These are phyloP conservation scores for Lasiosphaeria ovina DNA, from an alignment of 495 filamentous ascomycete genomes.

Conservation along the genomic window DNA sequence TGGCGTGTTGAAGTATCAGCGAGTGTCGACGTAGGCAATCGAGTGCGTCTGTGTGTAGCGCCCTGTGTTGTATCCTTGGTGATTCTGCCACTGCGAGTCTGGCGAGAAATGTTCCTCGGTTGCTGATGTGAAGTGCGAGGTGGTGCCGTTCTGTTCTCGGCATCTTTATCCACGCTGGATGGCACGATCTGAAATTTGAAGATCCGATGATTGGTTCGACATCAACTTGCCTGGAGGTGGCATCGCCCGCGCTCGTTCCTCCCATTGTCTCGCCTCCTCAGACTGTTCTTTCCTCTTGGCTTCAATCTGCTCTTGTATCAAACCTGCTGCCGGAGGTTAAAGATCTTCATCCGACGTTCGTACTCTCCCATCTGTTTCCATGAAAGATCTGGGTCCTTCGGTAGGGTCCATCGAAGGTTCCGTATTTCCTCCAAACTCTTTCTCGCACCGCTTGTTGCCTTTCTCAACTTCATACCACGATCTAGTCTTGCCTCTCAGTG, in stretches of 20 bases:
- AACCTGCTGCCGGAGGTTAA: slow-evolving; percentile 9
- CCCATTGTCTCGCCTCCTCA: no score
- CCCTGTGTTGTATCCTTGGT: slow-evolving; percentile 14
- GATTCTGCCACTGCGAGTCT: slow-evolving; percentile 13
- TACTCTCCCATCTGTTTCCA: slow-evolving; percentile 1
- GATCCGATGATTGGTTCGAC: neutral
- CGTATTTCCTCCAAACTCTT: slow-evolving; percentile 13
- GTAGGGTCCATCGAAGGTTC: slow-evolving; percentile 7
- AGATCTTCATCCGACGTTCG: neutral
- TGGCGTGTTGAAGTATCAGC: no score
- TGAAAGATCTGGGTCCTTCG: neutral
- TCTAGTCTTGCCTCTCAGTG: slow-evolving; percentile 6
- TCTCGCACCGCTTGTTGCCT: slow-evolving; percentile 8
- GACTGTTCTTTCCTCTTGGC: slow-evolving; percentile 4
- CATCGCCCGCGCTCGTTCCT: neutral
- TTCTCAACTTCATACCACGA: slow-evolving; percentile 6
- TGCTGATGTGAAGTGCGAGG: slow-evolving; percentile 7
- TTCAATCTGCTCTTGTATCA: slow-evolving; percentile 13
- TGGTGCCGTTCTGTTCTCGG: neutral
- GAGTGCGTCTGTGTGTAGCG: no score
- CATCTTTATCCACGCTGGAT: slow-evolving; percentile 2
- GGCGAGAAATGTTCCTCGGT: slow-evolving; percentile 8
- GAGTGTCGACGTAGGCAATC: no score
- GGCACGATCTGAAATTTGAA: neutral
- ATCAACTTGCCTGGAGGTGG: neutral